A percentile compares a stretch with the other conserved stretches of the same genome.
phyloP scores from a whole-genome alignment of 2,329 filamentous ascomycete species.

The Malbranchea cinnamomea region DNA sequence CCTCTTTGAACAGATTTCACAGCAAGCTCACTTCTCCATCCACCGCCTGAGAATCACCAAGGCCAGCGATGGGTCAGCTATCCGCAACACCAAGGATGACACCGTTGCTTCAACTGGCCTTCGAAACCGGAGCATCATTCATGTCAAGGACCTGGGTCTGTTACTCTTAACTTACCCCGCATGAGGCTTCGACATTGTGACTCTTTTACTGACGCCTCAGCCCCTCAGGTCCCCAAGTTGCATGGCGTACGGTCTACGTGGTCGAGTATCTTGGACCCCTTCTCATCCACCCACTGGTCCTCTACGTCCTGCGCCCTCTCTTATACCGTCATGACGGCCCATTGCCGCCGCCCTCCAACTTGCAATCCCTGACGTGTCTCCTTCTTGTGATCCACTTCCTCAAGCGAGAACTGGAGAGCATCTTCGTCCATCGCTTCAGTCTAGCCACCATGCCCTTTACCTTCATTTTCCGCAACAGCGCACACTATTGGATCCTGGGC shows the following conservation, averaged over 20 bases:
- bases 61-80: conserved; percentile 43
- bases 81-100: conserved; percentile 39
- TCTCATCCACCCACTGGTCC: conserved; percentile 63
- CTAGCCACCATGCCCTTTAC: conserved; percentile 78
- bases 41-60: conserved; percentile 51
- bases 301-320: conserved; percentile 53
- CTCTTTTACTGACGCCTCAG: neutral
- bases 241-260: conserved; percentile 86
- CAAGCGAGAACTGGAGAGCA: conserved; percentile 89
- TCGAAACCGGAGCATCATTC: conserved; percentile 46
- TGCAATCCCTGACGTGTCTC: conserved; percentile 57
- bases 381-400: conserved; percentile 73
- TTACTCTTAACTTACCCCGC: conserved; percentile 1
- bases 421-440: conserved; percentile 92
- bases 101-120: conserved; percentile 42
- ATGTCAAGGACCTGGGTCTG: conserved; percentile 87
- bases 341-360: conserved; percentile 40
- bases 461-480: conserved; percentile 91
- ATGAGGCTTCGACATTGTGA: neutral
- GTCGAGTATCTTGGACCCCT: conserved; percentile 91
- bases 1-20: conserved; percentile 43
- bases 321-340: conserved; percentile 45
- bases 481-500: conserved; percentile 81
- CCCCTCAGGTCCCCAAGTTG: conserved; percentile 61
- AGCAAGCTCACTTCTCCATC: conserved; percentile 38